Evolutionary conservation across 768 basidiomycete species (phyloP).

Genomic region (Russula olivacea): DNA sequence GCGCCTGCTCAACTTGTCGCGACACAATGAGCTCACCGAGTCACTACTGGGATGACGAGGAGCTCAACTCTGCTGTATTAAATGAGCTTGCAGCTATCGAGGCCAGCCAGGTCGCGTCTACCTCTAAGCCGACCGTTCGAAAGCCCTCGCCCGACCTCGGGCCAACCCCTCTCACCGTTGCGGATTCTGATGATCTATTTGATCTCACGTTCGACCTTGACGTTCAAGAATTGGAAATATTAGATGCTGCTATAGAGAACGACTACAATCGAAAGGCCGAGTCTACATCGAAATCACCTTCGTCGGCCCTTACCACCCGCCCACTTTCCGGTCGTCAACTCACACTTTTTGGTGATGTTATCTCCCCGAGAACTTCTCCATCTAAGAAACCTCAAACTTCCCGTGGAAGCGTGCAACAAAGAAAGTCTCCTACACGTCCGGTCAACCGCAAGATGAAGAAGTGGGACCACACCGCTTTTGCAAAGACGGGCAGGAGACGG

Average conservation of each 20-base stretch:
- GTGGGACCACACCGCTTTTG: constrained; percentile 90
- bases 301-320: constrained; percentile 17
- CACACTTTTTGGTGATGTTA: constrained; percentile 60
- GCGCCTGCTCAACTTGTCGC: background rate
- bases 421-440: constrained; percentile 31
- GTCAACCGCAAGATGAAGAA: constrained; percentile 64
- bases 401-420: constrained; percentile 1
- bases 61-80: constrained; percentile 51
- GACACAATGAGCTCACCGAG: constrained; percentile 60
- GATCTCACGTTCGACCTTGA: constrained; percentile 47
- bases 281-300: constrained; percentile 38
- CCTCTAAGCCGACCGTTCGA: constrained; percentile 25
- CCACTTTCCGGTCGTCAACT: constrained; percentile 47
- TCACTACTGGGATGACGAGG: constrained; percentile 60
- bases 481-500: constrained; percentile 63
- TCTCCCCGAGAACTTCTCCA: constrained; percentile 33
- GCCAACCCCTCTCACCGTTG: constrained; percentile 27
- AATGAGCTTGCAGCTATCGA: constrained; percentile 67
- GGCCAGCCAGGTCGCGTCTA: constrained; percentile 41
- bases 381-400: constrained; percentile 24
- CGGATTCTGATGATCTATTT: constrained; percentile 38
- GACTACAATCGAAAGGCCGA: constrained; percentile 38
- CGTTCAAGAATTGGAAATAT: constrained; percentile 45
- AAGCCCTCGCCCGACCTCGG: constrained; percentile 21
- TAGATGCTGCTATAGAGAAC: constrained; percentile 50